Evolutionary conservation across 2,329 filamentous ascomycete species (phyloP).

Genomic region (Scedosporium apiospermum): DNA sequence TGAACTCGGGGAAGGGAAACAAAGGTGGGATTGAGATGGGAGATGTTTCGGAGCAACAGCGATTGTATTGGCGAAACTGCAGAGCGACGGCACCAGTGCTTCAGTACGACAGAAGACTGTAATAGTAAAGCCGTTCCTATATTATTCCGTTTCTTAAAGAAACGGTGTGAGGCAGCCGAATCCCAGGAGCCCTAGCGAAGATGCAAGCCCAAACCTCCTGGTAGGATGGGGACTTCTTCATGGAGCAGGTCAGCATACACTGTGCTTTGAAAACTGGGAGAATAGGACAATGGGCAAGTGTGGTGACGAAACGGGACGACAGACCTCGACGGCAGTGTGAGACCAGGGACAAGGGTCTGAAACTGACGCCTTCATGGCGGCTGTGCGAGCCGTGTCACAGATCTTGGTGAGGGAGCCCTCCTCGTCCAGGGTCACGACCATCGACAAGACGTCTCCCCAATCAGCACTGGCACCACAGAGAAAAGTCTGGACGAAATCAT

Average conservation of each 20-base stretch:
- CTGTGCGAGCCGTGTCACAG: not conserved
- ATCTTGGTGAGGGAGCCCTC: not conserved
- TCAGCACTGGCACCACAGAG: not conserved
- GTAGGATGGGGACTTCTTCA: too few species aligned
- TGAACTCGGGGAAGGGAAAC: not conserved
- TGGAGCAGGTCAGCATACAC: too few species aligned
- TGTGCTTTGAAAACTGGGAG: not conserved
- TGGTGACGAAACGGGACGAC: not conserved
- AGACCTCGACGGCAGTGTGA: not conserved
- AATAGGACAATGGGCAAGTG: not conserved
- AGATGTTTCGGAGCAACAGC: not conserved
- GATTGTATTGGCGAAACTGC: too few species aligned
- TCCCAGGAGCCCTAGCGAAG: too few species aligned
- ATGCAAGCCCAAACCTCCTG: too few species aligned
- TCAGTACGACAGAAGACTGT: too few species aligned
- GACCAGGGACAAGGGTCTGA: not conserved
- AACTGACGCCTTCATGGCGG: not conserved
- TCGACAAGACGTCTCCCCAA: not conserved
- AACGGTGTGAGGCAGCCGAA: not conserved
- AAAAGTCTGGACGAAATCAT: not conserved
- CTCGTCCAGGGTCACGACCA: not conserved
- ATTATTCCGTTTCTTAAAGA: not conserved
- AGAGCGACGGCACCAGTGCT: not conserved
- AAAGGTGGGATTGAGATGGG: not conserved
- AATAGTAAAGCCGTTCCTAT: too few species aligned